These are phyloP conservation scores for Candida insectorum DNA, from an alignment of 805 yeast genomes.

Conservation along the genomic window DNA sequence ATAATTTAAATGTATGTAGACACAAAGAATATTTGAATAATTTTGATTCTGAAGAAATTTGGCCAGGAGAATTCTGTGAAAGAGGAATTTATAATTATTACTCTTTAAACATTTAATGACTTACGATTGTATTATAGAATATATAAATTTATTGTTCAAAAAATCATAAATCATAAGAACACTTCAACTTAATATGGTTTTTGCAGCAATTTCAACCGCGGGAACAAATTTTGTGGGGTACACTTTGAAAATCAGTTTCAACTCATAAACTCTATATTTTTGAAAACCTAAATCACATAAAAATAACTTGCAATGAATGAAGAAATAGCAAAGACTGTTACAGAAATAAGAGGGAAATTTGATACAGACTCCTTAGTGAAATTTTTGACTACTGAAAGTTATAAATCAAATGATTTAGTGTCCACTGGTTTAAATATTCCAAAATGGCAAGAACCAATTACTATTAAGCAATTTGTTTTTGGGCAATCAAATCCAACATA, in stretches of 20 bases:
- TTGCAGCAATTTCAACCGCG: too few relatives aligned
- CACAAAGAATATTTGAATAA: slow-evolving; percentile 29
- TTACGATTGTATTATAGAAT: neutral
- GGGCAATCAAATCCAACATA: slow-evolving; percentile 69
- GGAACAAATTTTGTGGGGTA: neutral
- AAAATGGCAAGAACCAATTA: slow-evolving; percentile 24
- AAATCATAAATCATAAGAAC: neutral
- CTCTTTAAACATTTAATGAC: slow-evolving; percentile 41
- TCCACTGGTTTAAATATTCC: slow-evolving; percentile 23
- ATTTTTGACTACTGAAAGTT: slow-evolving; percentile 15
- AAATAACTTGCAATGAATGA: slow-evolving; percentile 11
- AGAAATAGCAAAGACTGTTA: slow-evolving; percentile 19
- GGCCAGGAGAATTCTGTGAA: slow-evolving; percentile 52
- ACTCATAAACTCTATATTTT: too few relatives aligned
- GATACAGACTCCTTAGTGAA: slow-evolving; percentile 20
- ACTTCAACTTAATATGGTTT: too few relatives aligned
- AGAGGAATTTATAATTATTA: slow-evolving; percentile 59
- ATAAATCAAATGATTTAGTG: slow-evolving; percentile 9
- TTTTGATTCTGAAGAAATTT: slow-evolving; percentile 30
- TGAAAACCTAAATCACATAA: too few relatives aligned
- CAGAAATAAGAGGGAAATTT: slow-evolving; percentile 34
- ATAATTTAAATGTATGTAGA: slow-evolving; percentile 33
- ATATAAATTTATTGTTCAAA: neutral
- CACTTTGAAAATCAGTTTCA: too few relatives aligned
- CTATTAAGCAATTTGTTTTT: slow-evolving; percentile 50